These are phyloP conservation scores for Babesia sp. DNA, from an alignment of 169 alveolate species.

Conservation along the genomic window DNA sequence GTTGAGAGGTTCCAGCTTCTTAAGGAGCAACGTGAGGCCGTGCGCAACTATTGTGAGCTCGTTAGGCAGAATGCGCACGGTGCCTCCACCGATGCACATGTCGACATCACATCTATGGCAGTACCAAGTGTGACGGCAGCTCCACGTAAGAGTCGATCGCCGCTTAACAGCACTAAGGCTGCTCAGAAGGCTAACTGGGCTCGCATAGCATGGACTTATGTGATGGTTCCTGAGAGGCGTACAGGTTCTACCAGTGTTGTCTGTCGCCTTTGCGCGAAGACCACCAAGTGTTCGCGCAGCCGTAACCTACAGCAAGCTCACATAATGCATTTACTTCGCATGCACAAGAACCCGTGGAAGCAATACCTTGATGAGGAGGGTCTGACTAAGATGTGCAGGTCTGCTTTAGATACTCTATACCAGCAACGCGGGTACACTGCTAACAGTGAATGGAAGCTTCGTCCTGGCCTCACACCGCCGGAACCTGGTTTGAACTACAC, in stretches of 20 bases:
- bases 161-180: slow-evolving; percentile 32
- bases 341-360: slow-evolving; percentile 74
- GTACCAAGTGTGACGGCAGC: slow-evolving; percentile 7
- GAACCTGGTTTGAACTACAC: slow-evolving; percentile 32
- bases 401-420: slow-evolving; percentile 62
- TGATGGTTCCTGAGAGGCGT: slow-evolving; percentile 37
- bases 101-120: background rate
- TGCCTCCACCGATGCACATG: background rate
- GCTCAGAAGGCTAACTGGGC: slow-evolving; percentile 63
- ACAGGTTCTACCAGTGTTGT: slow-evolving; percentile 42
- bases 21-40: slow-evolving; percentile 78
- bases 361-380: slow-evolving; percentile 60
- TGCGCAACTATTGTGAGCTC: slow-evolving; percentile 59
- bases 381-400: slow-evolving; percentile 69
- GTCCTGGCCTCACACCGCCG: slow-evolving; percentile 62
- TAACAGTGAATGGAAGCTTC: slow-evolving; percentile 56
- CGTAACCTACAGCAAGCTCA: slow-evolving; percentile 69
- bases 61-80: slow-evolving; percentile 23
- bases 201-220: slow-evolving; percentile 63
- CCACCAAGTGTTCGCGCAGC: slow-evolving; percentile 65
- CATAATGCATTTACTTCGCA: slow-evolving; percentile 63
- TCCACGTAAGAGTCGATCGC: slow-evolving; percentile 18
- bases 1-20: slow-evolving; percentile 70
- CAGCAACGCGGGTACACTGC: slow-evolving; percentile 47
- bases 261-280: slow-evolving; percentile 66